Evolutionary conservation across 2,329 filamentous ascomycete genomes (phyloP).

Genomic region (Monascus ruber): DNA sequence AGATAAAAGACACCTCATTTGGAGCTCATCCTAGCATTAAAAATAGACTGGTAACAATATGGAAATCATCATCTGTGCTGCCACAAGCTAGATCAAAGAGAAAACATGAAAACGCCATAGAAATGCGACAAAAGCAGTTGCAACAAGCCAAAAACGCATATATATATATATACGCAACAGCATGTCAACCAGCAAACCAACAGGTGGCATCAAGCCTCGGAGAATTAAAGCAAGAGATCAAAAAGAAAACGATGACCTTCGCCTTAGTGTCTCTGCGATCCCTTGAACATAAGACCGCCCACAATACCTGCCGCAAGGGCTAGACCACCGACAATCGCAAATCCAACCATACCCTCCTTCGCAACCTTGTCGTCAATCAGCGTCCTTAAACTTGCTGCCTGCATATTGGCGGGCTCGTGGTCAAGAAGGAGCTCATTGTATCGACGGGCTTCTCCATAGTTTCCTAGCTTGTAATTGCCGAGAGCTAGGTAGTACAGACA

Average conservation of each 20-base stretch:
- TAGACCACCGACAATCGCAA: constrained; percentile 87
- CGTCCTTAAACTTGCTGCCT: constrained; percentile 72
- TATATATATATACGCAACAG: too few relatives aligned
- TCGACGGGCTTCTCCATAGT: constrained; percentile 85
- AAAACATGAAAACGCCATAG: too few relatives aligned
- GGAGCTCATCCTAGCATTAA: too few relatives aligned
- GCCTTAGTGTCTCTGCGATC: constrained; percentile 49
- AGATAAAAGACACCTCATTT: too few relatives aligned
- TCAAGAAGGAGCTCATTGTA: constrained; percentile 92
- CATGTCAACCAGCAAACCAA: too few relatives aligned
- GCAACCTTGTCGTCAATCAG: constrained; percentile 95
- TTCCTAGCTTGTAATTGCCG: constrained; percentile 95
- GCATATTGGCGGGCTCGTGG: constrained; percentile 81
- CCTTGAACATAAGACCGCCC: constrained; percentile 73
- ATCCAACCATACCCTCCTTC: constrained; percentile 84
- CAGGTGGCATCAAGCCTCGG: too few relatives aligned
- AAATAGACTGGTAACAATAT: too few relatives aligned
- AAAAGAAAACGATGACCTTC: not conserved
- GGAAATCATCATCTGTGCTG: too few relatives aligned
- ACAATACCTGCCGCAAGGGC: constrained; percentile 89
- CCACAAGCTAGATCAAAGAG: too few relatives aligned
- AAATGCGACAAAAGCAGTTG: too few relatives aligned
- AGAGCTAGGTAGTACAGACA: constrained; percentile 97
- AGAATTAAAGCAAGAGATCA: not conserved
- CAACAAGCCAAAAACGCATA: too few relatives aligned